phyloP scores from a whole-genome alignment of 2,329 filamentous ascomycete species.

The Periglandula ipomoeae region DNA sequence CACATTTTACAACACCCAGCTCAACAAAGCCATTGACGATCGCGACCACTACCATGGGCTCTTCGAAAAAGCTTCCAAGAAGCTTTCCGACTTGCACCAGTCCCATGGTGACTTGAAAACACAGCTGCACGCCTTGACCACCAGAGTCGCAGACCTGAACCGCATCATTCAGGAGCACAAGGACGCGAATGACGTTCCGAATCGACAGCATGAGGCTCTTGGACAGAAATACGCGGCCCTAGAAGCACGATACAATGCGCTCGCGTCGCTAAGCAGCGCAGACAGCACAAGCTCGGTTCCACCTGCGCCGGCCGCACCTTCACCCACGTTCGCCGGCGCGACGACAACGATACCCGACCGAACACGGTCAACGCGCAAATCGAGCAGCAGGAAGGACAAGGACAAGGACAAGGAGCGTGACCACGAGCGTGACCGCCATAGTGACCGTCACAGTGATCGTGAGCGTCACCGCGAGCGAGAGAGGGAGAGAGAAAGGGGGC shows the following conservation, averaged over 20 bases:
- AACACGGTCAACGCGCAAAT: conserved; percentile 20
- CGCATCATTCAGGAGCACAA: conserved; percentile 10
- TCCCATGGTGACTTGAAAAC: conserved; percentile 12
- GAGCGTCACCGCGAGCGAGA: no score
- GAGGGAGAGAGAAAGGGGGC: not conserved
- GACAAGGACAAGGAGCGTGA: conserved; percentile 7
- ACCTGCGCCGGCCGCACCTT: conserved; percentile 9
- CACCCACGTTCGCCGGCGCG: conserved; percentile 16
- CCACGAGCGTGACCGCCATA: not conserved
- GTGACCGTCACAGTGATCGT: conserved; percentile 6
- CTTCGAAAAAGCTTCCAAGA: conserved; percentile 20
- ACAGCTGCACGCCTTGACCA: conserved; percentile 7
- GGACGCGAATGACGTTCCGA: conserved; percentile 8
- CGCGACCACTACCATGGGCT: conserved; percentile 17
- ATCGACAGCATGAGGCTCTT: conserved; percentile 16
- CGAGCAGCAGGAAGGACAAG: conserved; percentile 16
- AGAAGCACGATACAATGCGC: conserved; percentile 18
- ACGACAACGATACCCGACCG: conserved; percentile 16
- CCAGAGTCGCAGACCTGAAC: not conserved
- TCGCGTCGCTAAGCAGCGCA: conserved; percentile 5
- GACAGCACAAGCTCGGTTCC: not conserved
- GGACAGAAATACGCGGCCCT: conserved; percentile 21
- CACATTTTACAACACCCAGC: conserved; percentile 13
- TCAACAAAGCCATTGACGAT: conserved; percentile 16
- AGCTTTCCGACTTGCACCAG: conserved; percentile 18